A percentile compares a stretch with the other conserved stretches of the same genome.
Conservation (phyloP, 768 basidiomycete genomes). For the Mrakia hoshinonis region DNA sequence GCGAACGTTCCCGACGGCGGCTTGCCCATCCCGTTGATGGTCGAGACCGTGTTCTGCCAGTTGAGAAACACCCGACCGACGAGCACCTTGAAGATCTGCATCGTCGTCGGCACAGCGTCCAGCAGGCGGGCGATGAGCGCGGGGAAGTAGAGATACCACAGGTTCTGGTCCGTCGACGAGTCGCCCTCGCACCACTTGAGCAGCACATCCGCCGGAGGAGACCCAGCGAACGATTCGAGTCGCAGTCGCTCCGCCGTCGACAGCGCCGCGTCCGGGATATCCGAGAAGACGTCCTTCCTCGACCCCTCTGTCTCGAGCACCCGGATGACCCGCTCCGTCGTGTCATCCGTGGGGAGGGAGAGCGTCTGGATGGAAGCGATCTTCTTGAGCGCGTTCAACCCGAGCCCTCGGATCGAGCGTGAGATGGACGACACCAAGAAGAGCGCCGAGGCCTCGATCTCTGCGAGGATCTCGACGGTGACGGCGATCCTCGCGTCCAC, state of each 20-base stretch:
- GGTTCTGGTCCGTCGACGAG: conserved; percentile 34
- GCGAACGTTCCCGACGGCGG: not conserved
- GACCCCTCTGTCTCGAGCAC: conserved; percentile 20
- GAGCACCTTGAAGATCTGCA: conserved; percentile 33
- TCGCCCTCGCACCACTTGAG: conserved; percentile 36
- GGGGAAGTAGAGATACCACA: conserved; percentile 37
- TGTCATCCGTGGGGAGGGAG: conserved; percentile 8
- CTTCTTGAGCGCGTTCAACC: conserved; percentile 1
- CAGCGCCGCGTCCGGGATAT: conserved; percentile 28
- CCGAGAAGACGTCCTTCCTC: not conserved
- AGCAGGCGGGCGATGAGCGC: conserved; percentile 32
- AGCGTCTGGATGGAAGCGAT: conserved; percentile 14
- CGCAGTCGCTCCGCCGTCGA: conserved; percentile 34
- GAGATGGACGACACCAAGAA: conserved; percentile 28
- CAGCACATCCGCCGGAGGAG: conserved; percentile 33
- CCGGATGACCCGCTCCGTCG: conserved; percentile 9
- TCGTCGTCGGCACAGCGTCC: conserved; percentile 31
- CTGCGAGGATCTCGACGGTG: conserved; percentile 12
- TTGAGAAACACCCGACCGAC: conserved; percentile 33
- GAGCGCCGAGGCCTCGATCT: conserved; percentile 26
- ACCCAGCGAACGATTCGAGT: conserved; percentile 31
- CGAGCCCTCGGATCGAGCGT: conserved; percentile 18
- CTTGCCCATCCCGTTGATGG: conserved; percentile 30
- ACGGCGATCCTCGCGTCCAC: conserved; percentile 4
- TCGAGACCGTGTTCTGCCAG: conserved; percentile 36